Evolutionary conservation across 306 rosid genomes (phyloP).

Genomic region (Potentilla sterilis): DNA sequence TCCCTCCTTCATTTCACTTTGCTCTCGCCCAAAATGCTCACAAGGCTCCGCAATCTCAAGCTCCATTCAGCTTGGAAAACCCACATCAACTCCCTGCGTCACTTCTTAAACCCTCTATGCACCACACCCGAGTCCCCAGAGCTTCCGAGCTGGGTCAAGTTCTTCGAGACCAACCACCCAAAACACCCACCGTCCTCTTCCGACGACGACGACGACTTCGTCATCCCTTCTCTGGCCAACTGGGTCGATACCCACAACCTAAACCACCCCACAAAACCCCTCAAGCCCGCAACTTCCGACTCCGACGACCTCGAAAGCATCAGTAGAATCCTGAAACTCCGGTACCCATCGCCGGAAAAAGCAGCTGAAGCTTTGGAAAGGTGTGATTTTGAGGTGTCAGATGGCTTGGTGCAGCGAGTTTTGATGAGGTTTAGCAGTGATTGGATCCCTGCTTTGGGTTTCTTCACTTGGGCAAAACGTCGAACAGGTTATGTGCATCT

Average conservation of each 20-base stretch:
- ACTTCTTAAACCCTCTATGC: slow-evolving; percentile 37
- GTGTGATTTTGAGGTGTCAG: slow-evolving; percentile 33
- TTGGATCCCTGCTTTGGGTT: slow-evolving; percentile 65
- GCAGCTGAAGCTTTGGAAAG: slow-evolving; percentile 47
- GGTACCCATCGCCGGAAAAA: slow-evolving; percentile 42
- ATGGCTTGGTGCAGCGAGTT: slow-evolving; percentile 43
- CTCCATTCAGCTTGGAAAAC: slow-evolving; percentile 19
- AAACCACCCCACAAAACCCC: slow-evolving; percentile 18
- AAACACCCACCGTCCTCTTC: neutral
- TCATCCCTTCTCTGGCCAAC: slow-evolving; percentile 68
- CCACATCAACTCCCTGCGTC: slow-evolving; percentile 14
- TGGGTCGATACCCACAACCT: slow-evolving; percentile 58
- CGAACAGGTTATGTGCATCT: slow-evolving; percentile 67
- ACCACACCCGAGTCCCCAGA: slow-evolving; percentile 50
- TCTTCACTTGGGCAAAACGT: slow-evolving; percentile 73
- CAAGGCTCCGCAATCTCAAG: slow-evolving; percentile 32
- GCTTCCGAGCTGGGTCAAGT: slow-evolving; percentile 64
- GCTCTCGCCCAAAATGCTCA: slow-evolving; percentile 34
- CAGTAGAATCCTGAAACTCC: slow-evolving; percentile 43
- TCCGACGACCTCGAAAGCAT: slow-evolving; percentile 39
- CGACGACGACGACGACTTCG: slow-evolving; percentile 49
- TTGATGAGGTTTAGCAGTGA: slow-evolving; percentile 60
- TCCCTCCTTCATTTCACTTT: neutral
- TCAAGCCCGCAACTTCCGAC: slow-evolving; percentile 16
- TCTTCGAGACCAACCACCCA: slow-evolving; percentile 36